Percentiles rank a stretch among this genome's conserved stretches.
Conservation (phyloP, 73 alveolate species). For the Paraurostyla sp. region DNA sequence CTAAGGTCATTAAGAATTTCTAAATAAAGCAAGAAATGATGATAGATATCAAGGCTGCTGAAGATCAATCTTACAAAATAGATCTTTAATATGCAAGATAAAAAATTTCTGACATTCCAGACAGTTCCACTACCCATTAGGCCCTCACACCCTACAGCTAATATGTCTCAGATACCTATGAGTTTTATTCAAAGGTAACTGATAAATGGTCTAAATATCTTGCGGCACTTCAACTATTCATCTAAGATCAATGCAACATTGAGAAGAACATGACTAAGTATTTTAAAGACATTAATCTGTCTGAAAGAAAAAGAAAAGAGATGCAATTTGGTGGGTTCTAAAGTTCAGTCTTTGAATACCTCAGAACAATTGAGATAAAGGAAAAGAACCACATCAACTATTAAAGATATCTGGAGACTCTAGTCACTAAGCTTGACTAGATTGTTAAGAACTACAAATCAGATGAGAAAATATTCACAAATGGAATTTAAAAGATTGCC, state of each 20-base stretch:
- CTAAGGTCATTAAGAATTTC: slow-evolving; percentile 37
- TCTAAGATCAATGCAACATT: neutral
- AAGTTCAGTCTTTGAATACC: slow-evolving; percentile 31
- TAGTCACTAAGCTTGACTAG: slow-evolving; percentile 16
- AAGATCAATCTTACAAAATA: slow-evolving; percentile 27
- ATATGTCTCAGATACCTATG: neutral
- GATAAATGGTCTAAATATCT: slow-evolving; percentile 46
- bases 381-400: slow-evolving; percentile 51
- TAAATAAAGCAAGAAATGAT: slow-evolving; percentile 23
- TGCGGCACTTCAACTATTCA: neutral
- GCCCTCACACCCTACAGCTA: slow-evolving; percentile 35
- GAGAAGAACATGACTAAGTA: slow-evolving; percentile 47
- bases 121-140: slow-evolving; percentile 40
- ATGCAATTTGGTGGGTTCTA: slow-evolving; percentile 41
- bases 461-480: slow-evolving; percentile 36
- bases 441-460: slow-evolving; percentile 13
- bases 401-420: slow-evolving; percentile 13
- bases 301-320: slow-evolving; percentile 44
- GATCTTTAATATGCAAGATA: slow-evolving; percentile 13
- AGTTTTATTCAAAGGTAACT: slow-evolving; percentile 19
- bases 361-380: slow-evolving; percentile 28
- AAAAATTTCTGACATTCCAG: slow-evolving; percentile 15
- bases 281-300: neutral
- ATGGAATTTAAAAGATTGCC: neutral
- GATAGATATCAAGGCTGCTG: slow-evolving; percentile 35